Evolutionary conservation across 345 rosid species (phyloP).

Genomic region (Hibiscus trionum): DNA sequence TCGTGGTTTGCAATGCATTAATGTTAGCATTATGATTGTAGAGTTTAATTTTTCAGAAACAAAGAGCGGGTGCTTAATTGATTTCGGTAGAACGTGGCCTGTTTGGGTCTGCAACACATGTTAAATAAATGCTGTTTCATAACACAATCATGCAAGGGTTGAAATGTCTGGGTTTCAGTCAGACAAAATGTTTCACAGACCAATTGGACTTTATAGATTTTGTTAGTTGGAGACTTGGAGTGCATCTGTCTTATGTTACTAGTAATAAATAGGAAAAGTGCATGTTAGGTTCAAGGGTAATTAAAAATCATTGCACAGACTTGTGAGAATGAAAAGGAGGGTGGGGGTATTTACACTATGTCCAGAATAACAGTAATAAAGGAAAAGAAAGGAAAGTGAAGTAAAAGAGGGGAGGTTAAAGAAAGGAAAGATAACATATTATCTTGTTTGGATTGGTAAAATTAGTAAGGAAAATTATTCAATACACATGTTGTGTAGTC

Average conservation of each 20-base stretch:
- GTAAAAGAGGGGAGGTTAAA: neutral
- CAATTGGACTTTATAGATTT: neutral
- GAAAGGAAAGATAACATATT: neutral
- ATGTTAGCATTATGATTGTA: neutral
- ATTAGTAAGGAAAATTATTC: neutral
- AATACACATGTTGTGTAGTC: too few species aligned
- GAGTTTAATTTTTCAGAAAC: neutral
- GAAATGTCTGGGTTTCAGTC: neutral
- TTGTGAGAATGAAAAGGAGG: neutral
- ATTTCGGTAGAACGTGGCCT: neutral
- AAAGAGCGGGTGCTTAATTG: conserved; percentile 1
- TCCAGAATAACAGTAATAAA: neutral
- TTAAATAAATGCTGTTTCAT: neutral
- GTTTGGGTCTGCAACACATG: neutral
- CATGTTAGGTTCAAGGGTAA: neutral
- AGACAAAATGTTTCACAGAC: neutral
- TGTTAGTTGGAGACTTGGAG: neutral
- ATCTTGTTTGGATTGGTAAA: neutral
- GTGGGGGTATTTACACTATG: neutral
- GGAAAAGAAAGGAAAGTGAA: neutral
- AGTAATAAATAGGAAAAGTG: neutral
- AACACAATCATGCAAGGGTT: neutral
- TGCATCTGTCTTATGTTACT: neutral
- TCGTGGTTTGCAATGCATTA: neutral
- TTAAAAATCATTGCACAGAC: neutral